Base-by-base conservation (phyloP, 2,329 filamentous ascomycete species). In the Epichloe scottii region DNA sequence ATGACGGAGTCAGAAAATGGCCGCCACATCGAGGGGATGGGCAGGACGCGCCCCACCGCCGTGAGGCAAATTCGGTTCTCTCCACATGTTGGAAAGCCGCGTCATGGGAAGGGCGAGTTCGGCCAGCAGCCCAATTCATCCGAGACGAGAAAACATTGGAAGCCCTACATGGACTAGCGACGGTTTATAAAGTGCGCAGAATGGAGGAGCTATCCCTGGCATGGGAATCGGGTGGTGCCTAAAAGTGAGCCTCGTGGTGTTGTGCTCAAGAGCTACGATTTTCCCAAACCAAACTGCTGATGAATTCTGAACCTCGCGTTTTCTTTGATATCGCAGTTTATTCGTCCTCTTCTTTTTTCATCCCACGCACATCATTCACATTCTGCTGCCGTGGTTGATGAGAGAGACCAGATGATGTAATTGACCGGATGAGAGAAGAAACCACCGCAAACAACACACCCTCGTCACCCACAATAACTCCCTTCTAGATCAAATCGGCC, bases 141-240 rank as follows among this genome's bases (percentile, higher is more conserved):
- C 3, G 21, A 1, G 21, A 23, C 21, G 21, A 23, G 21, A 23
- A 23, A 23, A 23, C 19, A 1, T 23, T 37, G 2, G 5, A 37
- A 37, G 34, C 34, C 34, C 14, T 37, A 1, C 34, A 37, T 37
- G 34, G 10, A 37, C 34, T 37, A 37, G 34, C 14, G 34, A 14
- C 34, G 10, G 34, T 5, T 10, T 1, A 14, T 69, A 41, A 61
- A 59, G 5, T 66, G 66, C 38, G 67, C 64, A 39, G 40, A 43
- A 34, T 34, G 48, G 50, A 33, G 51, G 4, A 37, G 34, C 34
- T 35, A 5, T 11, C 14, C 34, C 34, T 35, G 34, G 34, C 34
- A 35, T 35, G 34, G 34, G 34, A 35, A 3, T 21, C 21, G 21
- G 21, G 21, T 35, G 34, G 34, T 35, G 34, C 34, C 10, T 5